A percentile compares a stretch with the other conserved stretches of the same genome.
Evolutionary conservation across 169 alveolate genomes (phyloP).

Genomic region (Plasmodium fragile): DNA sequence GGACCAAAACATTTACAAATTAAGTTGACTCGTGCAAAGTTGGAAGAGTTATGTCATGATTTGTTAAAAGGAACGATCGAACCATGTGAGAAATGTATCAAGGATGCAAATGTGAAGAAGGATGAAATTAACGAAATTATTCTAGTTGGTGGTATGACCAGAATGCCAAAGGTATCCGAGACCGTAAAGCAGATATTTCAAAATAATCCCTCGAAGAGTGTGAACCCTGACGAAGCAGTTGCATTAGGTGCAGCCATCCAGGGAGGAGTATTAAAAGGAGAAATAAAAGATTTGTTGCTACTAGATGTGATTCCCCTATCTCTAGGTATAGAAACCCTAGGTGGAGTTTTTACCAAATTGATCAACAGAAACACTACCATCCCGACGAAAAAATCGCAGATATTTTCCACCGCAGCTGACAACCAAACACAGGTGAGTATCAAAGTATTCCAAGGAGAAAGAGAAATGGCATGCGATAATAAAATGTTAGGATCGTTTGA

Average conservation of each 20-base stretch:
- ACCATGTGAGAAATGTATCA: slow-evolving; percentile 96
- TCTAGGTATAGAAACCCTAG: slow-evolving; percentile 97
- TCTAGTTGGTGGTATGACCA: slow-evolving; percentile 99
- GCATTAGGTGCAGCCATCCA: slow-evolving; percentile 99
- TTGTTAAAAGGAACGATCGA: slow-evolving; percentile 94
- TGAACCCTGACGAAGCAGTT: slow-evolving; percentile 99
- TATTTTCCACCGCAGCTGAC: slow-evolving; percentile 98
- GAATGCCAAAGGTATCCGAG: slow-evolving; percentile 98
- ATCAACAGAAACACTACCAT: slow-evolving; percentile 98
- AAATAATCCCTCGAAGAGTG: slow-evolving; percentile 95
- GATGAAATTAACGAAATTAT: slow-evolving; percentile 96
- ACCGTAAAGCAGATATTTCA: slow-evolving; percentile 94
- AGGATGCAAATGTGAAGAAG: slow-evolving; percentile 94
- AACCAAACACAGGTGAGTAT: slow-evolving; percentile 98
- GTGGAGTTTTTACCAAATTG: slow-evolving; percentile 97
- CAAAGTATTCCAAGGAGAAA: slow-evolving; percentile 99
- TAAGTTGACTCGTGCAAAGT: slow-evolving; percentile 95
- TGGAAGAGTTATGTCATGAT: slow-evolving; percentile 93
- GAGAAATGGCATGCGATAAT: slow-evolving; percentile 98
- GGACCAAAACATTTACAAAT: slow-evolving; percentile 99
- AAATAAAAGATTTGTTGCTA: slow-evolving; percentile 96
- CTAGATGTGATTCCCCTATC: slow-evolving; percentile 97
- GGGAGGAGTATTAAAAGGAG: slow-evolving; percentile 97
- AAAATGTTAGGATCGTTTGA: slow-evolving; percentile 98
- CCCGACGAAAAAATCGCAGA: slow-evolving; percentile 98